phyloP scores from a whole-genome alignment of 148 eudicot species.

The Nepenthes gracilis region DNA sequence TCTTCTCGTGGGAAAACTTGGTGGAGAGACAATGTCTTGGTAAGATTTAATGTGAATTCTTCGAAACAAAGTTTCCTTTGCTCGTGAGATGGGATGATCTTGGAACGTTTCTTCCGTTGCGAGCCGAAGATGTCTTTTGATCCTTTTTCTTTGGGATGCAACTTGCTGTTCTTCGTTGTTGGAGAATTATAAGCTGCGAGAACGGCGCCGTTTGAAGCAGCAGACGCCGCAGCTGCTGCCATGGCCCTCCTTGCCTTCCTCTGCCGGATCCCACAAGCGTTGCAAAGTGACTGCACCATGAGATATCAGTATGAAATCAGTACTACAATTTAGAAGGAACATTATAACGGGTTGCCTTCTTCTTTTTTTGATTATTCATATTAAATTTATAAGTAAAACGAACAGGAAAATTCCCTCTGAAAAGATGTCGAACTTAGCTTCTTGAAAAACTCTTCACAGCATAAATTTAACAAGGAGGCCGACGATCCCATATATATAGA shows the following conservation, averaged over 20 bases:
- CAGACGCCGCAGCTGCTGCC: slow-evolving; percentile 22
- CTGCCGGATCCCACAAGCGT: slow-evolving; percentile 76
- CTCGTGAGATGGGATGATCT: neutral
- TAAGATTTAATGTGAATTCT: slow-evolving; percentile 39
- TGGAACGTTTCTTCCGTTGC: slow-evolving; percentile 31
- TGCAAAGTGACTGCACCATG: slow-evolving; percentile 52
- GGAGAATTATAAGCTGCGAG: slow-evolving; percentile 10
- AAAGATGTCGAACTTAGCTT: too few species aligned
- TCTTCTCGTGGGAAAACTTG: slow-evolving; percentile 56
- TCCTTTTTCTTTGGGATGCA: slow-evolving; percentile 21
- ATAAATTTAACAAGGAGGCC: too few species aligned
- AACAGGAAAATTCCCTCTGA: too few species aligned
- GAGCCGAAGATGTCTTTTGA: slow-evolving; percentile 3
- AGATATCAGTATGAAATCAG: too few species aligned
- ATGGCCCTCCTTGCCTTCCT: slow-evolving; percentile 66
- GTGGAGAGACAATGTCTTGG: slow-evolving; percentile 36
- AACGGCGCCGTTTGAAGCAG: slow-evolving; percentile 8
- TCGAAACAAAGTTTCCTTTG: slow-evolving; percentile 30
- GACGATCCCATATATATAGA: too few species aligned
- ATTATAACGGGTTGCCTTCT: too few species aligned
- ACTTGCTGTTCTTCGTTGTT: slow-evolving; percentile 1
- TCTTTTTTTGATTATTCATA: too few species aligned
- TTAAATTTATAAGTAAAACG: too few species aligned
- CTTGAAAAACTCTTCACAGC: too few species aligned
- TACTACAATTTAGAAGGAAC: too few species aligned